A percentile compares a stretch with the other conserved stretches of the same genome.
Conservation (phyloP, 495 filamentous ascomycete species). For the Aspergillus homomorphus region DNA sequence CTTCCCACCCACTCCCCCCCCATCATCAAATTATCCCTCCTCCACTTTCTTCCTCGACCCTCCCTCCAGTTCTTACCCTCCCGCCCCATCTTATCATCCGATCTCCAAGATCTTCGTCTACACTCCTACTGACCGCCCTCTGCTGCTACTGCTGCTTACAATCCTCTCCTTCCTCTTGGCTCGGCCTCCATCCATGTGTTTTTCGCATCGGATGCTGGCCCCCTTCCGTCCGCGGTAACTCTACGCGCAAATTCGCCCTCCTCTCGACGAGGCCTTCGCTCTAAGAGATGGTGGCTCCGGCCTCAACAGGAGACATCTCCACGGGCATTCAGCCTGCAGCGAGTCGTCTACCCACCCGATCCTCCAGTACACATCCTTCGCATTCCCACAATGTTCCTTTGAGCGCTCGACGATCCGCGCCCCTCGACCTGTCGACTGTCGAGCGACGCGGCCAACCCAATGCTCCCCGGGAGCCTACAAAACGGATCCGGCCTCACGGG, state of each 20-base stretch:
- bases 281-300: constrained; percentile 51
- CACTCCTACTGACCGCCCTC: not conserved
- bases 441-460: constrained; percentile 82
- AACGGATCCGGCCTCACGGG: constrained; percentile 74
- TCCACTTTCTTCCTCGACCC: not conserved
- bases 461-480: constrained; percentile 68
- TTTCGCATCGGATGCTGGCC: constrained; percentile 30
- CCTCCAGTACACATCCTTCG: constrained; percentile 44
- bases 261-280: constrained; percentile 20
- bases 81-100: constrained; percentile 1
- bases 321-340: constrained; percentile 37
- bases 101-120: not conserved
- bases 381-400: constrained; percentile 59
- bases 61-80: constrained; percentile 6
- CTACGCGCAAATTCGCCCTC: constrained; percentile 21
- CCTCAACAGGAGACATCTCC: constrained; percentile 44
- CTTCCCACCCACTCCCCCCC: constrained; percentile 19
- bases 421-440: constrained; percentile 84
- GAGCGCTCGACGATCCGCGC: constrained; percentile 65
- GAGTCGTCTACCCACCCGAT: constrained; percentile 39
- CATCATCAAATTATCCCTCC: constrained; percentile 13
- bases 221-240: constrained; percentile 28
- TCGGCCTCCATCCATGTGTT: constrained; percentile 34
- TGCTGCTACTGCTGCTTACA: constrained; percentile 5
- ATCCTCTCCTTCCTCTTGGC: constrained; percentile 9